phyloP scores from a whole-genome alignment of 2,329 filamentous ascomycete genomes.

The Paracoccidioides lutzii region DNA sequence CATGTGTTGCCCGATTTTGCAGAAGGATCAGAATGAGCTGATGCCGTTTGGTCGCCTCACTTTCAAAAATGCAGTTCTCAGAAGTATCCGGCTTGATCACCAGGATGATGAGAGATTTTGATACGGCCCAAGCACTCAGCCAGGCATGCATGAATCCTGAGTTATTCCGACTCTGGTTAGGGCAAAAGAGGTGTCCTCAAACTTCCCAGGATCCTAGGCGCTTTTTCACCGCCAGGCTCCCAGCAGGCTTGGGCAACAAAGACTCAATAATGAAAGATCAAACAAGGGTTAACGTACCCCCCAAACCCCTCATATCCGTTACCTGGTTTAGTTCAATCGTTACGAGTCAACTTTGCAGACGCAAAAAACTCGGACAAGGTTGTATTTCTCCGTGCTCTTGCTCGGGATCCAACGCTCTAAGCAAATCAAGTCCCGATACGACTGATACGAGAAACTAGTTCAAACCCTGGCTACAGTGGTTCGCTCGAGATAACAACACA shows the following conservation, averaged over 20 bases:
- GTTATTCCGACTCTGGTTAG: not conserved
- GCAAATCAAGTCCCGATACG: not conserved
- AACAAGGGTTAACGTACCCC: too few species aligned
- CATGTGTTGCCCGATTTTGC: constrained; percentile 5
- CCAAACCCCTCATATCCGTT: too few species aligned
- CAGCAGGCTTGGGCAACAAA: not conserved
- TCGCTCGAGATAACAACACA: not conserved
- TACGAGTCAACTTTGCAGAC: too few species aligned
- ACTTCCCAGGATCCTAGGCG: too few species aligned
- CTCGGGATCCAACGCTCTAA: not conserved
- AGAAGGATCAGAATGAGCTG: not conserved
- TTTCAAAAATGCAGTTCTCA: not conserved
- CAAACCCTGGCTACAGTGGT: not conserved
- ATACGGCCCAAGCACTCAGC: not conserved
- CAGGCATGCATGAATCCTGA: not conserved
- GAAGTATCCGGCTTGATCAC: not conserved
- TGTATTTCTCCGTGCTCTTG: too few species aligned
- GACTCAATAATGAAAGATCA: too few species aligned
- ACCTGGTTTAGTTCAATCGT: too few species aligned
- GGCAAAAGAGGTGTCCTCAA: not conserved
- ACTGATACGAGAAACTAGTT: not conserved
- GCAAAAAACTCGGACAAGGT: too few species aligned
- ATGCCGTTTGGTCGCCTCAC: not conserved
- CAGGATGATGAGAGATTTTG: not conserved
- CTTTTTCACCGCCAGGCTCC: not conserved